Percentiles rank a stretch among this genome's conserved stretches.
These are phyloP conservation scores for Ilyonectria robusta DNA, from an alignment of 2,329 filamentous ascomycete species.

Conservation along the genomic window DNA sequence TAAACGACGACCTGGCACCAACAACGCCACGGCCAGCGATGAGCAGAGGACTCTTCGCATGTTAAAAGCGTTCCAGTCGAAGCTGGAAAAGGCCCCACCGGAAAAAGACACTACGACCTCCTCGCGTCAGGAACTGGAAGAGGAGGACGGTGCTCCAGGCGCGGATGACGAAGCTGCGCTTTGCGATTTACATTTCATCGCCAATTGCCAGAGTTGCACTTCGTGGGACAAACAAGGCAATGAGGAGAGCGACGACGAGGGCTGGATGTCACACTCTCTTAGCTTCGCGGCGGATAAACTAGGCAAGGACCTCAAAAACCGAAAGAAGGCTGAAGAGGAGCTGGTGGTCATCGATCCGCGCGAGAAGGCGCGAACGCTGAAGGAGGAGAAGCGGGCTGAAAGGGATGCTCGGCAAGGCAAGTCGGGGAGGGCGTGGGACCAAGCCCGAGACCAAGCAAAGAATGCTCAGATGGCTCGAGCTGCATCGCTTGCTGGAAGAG, in stretches of 20 bases:
- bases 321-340: slow-evolving; percentile 91
- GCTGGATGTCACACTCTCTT: slow-evolving; percentile 90
- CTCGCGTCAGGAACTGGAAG: slow-evolving; percentile 42
- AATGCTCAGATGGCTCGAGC: slow-evolving; percentile 70
- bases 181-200: slow-evolving; percentile 96
- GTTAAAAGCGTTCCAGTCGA: slow-evolving; percentile 84
- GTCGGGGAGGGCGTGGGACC: slow-evolving; percentile 71
- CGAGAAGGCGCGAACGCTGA: slow-evolving; percentile 82
- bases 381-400: slow-evolving; percentile 73
- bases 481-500: slow-evolving; percentile 69
- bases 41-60: slow-evolving; percentile 78
- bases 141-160: slow-evolving; percentile 40
- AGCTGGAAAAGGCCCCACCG: slow-evolving; percentile 72
- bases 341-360: slow-evolving; percentile 93
- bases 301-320: slow-evolving; percentile 92
- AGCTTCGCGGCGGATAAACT: slow-evolving; percentile 91
- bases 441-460: slow-evolving; percentile 60
- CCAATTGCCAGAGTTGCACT: slow-evolving; percentile 92
- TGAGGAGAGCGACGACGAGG: slow-evolving; percentile 73
- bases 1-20: slow-evolving; percentile 74
- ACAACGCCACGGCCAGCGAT: slow-evolving; percentile 65
- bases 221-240: slow-evolving; percentile 81
- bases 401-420: slow-evolving; percentile 68
- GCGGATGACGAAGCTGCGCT: slow-evolving; percentile 78
- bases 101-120: slow-evolving; percentile 52